Conservation (phyloP, 139 green algal species). For the Chlamydomonas sphaeroides region DNA sequence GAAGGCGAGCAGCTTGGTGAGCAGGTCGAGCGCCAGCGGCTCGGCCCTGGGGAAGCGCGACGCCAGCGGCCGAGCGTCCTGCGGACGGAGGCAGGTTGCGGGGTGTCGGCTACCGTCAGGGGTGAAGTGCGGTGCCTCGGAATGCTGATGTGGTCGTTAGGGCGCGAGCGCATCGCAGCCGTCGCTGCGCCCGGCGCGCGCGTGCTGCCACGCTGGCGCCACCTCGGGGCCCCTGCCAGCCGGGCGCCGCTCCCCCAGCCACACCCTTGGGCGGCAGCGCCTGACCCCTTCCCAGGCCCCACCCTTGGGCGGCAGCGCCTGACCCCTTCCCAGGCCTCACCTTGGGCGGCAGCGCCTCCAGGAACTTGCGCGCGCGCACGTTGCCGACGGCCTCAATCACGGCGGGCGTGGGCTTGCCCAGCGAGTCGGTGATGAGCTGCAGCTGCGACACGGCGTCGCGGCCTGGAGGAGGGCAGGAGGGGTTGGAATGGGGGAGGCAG, state of each 20-base stretch:
- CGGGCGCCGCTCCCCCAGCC: too few species aligned
- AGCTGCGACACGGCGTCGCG: constrained; percentile 51
- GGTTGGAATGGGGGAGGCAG: too few species aligned
- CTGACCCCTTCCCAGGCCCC: too few species aligned
- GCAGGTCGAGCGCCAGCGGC: constrained; percentile 54
- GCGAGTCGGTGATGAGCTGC: constrained; percentile 52
- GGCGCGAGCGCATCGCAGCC: too few species aligned
- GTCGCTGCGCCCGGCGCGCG: too few species aligned
- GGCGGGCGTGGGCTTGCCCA: constrained; percentile 39
- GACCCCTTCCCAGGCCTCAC: background rate
- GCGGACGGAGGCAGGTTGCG: background rate
- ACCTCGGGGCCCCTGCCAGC: too few species aligned
- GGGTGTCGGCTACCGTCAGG: too few species aligned
- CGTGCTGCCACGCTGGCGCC: too few species aligned
- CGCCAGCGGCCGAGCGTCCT: constrained; percentile 8
- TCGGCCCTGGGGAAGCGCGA: constrained; percentile 64
- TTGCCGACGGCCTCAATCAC: constrained; percentile 49
- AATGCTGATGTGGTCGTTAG: too few species aligned
- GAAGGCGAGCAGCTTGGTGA: constrained; percentile 79
- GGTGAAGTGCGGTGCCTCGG: too few species aligned
- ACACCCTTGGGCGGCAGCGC: too few species aligned
- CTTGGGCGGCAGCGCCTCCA: constrained; percentile 44
- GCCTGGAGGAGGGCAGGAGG: constrained; percentile 26
- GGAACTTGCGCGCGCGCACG: constrained; percentile 43
- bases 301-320: too few species aligned